phyloP scores from a whole-genome alignment of 495 filamentous ascomycete genomes.

The Neurospora hispaniola region DNA sequence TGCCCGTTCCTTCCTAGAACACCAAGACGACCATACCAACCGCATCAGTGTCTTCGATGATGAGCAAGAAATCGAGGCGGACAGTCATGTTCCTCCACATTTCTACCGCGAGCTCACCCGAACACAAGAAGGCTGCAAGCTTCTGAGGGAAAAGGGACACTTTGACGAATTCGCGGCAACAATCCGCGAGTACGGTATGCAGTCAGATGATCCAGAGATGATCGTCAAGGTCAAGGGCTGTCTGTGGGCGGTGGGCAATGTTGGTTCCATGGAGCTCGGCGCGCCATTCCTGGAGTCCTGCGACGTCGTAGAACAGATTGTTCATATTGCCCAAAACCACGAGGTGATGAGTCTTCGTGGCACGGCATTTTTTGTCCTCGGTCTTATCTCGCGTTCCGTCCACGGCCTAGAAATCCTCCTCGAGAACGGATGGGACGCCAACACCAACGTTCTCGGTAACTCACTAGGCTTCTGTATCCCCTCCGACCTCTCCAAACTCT shows the following conservation, averaged over 20 bases:
- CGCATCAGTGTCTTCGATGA: conserved; percentile 45
- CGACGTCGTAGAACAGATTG: conserved; percentile 74
- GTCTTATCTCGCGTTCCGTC: conserved; percentile 80
- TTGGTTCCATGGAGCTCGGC: conserved; percentile 95
- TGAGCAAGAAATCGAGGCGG: conserved; percentile 38
- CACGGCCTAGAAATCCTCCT: conserved; percentile 85
- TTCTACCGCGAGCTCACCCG: conserved; percentile 94
- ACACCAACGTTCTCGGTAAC: conserved; percentile 70
- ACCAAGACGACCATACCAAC: conserved; percentile 42
- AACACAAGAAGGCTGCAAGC: conserved; percentile 81
- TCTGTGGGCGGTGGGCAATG: conserved; percentile 95
- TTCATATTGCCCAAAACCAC: conserved; percentile 75
- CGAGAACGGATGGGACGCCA: conserved; percentile 84
- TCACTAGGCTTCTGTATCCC: conserved; percentile 84
- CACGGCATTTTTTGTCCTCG: conserved; percentile 92
- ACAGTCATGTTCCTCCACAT: conserved; percentile 71
- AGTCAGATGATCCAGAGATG: conserved; percentile 74
- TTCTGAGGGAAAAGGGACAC: conserved; percentile 86
- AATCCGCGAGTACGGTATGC: conserved; percentile 73
- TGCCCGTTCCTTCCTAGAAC: conserved; percentile 73
- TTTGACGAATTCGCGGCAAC: conserved; percentile 86
- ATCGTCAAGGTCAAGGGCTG: conserved; percentile 94
- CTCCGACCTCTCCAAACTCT: conserved; percentile 61
- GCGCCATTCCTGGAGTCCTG: conserved; percentile 83
- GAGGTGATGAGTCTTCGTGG: conserved; percentile 86